These are phyloP conservation scores for Herpetomonas tarakana DNA, from an alignment of 208 protist genomes.

Conservation along the genomic window DNA sequence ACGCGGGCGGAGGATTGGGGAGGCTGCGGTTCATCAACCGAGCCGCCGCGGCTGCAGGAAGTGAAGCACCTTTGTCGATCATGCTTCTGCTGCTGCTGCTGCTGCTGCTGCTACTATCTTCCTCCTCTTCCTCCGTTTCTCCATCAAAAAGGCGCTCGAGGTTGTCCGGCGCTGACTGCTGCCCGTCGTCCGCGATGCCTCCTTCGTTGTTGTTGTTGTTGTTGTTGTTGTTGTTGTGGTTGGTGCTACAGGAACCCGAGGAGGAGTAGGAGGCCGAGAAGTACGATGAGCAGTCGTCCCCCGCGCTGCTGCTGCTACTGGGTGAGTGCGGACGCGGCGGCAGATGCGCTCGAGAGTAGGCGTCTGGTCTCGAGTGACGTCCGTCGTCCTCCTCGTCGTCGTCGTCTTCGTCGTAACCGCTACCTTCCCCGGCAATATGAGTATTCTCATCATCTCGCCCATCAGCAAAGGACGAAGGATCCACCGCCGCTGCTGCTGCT, in stretches of 20 bases:
- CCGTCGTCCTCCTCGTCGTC: constrained; percentile 1
- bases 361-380: too few species aligned
- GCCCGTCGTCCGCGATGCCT: too few species aligned
- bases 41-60: not conserved
- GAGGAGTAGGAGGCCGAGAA: too few species aligned
- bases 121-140: not conserved
- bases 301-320: too few species aligned
- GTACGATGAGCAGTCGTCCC: too few species aligned
- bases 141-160: not conserved
- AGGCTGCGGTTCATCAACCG: not conserved
- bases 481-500: not conserved
- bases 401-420: constrained; percentile 7
- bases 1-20: not conserved
- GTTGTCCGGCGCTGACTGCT: too few species aligned
- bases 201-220: too few species aligned
- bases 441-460: constrained; percentile 4
- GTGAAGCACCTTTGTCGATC: not conserved
- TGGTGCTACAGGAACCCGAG: too few species aligned
- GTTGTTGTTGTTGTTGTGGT: too few species aligned
- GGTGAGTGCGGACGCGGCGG: too few species aligned
- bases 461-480: not conserved
- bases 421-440: not conserved
- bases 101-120: not conserved
- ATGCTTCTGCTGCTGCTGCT: not conserved
- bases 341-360: too few species aligned